Conservation (phyloP, 2,329 filamentous ascomycete genomes). For the Arthrinium phaeospermum region DNA sequence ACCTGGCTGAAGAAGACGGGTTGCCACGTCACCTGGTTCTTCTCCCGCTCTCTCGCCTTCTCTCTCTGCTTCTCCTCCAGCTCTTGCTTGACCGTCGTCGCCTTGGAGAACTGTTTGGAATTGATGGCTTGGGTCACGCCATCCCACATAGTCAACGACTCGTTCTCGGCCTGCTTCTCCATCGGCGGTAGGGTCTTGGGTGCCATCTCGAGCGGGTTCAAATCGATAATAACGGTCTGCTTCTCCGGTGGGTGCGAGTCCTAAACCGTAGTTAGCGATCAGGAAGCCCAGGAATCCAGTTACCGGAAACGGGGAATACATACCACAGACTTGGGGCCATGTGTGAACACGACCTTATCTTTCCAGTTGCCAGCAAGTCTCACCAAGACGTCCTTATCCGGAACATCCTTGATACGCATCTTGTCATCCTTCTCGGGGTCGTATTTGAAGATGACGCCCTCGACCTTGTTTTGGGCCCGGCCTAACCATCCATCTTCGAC, state of each 20-base stretch:
- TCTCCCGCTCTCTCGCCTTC: conserved; percentile 81
- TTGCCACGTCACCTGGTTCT: conserved; percentile 71
- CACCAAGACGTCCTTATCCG: conserved; percentile 82
- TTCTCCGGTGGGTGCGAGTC: conserved; percentile 59
- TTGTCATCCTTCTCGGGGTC: conserved; percentile 85
- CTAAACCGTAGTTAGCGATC: conserved; percentile 32
- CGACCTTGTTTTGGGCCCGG: conserved; percentile 86
- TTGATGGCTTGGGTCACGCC: conserved; percentile 86
- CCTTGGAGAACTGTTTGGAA: conserved; percentile 80
- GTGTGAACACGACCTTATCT: conserved; percentile 66
- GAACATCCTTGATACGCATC: conserved; percentile 81
- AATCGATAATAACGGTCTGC: conserved; percentile 81
- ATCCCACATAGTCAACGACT: conserved; percentile 87
- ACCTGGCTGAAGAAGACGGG: conserved; percentile 84
- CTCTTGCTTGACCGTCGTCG: conserved; percentile 86
- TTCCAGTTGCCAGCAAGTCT: conserved; percentile 88
- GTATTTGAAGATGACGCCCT: conserved; percentile 90
- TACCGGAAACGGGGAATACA: conserved; percentile 39
- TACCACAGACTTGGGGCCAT: conserved; percentile 67
- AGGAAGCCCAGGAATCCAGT: not conserved
- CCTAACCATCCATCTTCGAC: conserved; percentile 94
- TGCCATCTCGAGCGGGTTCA: conserved; percentile 80
- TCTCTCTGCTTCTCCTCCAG: conserved; percentile 89
- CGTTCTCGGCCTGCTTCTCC: conserved; percentile 83
- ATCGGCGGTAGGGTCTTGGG: conserved; percentile 80